A percentile compares a stretch with the other conserved stretches of the same genome.
phyloP scores from a whole-genome alignment of 2,329 filamentous ascomycete species.

The Geoglossum cookeanum region DNA sequence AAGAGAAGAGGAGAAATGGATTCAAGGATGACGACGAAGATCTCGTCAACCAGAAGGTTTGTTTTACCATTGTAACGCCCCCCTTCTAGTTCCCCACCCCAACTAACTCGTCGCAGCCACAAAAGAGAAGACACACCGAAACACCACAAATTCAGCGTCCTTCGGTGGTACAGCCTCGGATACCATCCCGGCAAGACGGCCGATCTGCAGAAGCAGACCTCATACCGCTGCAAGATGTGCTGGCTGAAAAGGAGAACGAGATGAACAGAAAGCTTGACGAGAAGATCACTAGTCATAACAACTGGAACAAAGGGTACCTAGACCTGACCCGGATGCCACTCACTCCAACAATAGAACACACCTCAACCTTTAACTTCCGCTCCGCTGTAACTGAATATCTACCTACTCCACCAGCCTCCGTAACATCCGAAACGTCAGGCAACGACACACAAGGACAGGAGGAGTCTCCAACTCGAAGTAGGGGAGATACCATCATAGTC shows the following conservation, averaged over 20 bases:
- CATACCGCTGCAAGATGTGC: slow-evolving; percentile 53
- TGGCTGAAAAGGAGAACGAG: slow-evolving; percentile 63
- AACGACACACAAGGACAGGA: slow-evolving; percentile 12
- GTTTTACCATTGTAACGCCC: slow-evolving; percentile 18
- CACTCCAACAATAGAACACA: slow-evolving; percentile 52
- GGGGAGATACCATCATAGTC: slow-evolving; percentile 20
- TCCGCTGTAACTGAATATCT: slow-evolving; percentile 51
- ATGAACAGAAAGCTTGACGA: slow-evolving; percentile 67
- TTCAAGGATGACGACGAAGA: slow-evolving; percentile 92
- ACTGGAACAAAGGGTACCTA: slow-evolving; percentile 80
- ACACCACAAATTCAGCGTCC: slow-evolving; percentile 39
- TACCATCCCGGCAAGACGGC: slow-evolving; percentile 50
- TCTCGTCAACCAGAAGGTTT: slow-evolving; percentile 80
- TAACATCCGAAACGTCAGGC: slow-evolving; percentile 24
- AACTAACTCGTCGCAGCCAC: slow-evolving; percentile 33
- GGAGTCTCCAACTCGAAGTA: slow-evolving; percentile 16
- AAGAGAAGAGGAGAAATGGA: slow-evolving; percentile 69
- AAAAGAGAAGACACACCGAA: slow-evolving; percentile 50
- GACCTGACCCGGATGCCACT: slow-evolving; percentile 76
- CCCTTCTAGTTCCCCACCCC: slow-evolving; percentile 18
- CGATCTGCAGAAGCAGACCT: slow-evolving; percentile 63
- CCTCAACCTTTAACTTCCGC: slow-evolving; percentile 44
- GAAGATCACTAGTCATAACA: slow-evolving; percentile 71
- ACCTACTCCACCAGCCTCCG: slow-evolving; percentile 29
- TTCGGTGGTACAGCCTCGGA: slow-evolving; percentile 44